Evolutionary conservation across 2,329 filamentous ascomycete genomes (phyloP).

Genomic region (Cordyceps cicadae): DNA sequence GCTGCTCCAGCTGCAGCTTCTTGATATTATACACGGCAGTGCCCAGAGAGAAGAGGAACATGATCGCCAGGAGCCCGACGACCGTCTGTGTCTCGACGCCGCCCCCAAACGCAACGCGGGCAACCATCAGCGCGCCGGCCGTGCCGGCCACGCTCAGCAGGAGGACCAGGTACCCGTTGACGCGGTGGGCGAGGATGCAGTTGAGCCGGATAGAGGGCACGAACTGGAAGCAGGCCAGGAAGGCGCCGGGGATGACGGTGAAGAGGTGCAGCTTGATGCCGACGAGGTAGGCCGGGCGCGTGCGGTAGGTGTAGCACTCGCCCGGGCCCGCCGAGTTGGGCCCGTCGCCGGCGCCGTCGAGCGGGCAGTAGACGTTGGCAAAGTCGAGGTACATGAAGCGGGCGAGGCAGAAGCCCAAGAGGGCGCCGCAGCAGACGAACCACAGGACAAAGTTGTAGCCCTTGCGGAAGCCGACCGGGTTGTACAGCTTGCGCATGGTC

Average conservation of each 20-base stretch:
- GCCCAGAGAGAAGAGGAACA: slow-evolving; percentile 32
- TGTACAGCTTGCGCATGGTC: slow-evolving; percentile 14
- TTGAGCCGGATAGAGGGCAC: slow-evolving; percentile 37
- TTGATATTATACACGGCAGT: slow-evolving; percentile 49
- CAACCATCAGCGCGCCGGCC: slow-evolving; percentile 43
- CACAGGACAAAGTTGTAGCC: slow-evolving; percentile 17
- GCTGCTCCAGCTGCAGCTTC: slow-evolving; percentile 50
- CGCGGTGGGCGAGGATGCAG: slow-evolving; percentile 44
- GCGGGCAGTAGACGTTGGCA: slow-evolving; percentile 24
- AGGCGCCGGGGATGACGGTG: slow-evolving; percentile 31
- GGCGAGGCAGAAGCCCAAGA: slow-evolving; percentile 38
- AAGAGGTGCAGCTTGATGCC: slow-evolving; percentile 38
- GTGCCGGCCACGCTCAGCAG: slow-evolving; percentile 37
- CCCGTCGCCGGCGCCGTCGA: background rate
- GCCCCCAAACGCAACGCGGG: slow-evolving; percentile 23
- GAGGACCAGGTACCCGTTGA: slow-evolving; percentile 48
- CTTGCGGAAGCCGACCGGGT: slow-evolving; percentile 16
- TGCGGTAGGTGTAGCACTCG: slow-evolving; percentile 31
- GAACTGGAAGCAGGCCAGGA: slow-evolving; percentile 39
- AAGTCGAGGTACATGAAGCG: slow-evolving; percentile 40
- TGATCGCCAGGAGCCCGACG: slow-evolving; percentile 34
- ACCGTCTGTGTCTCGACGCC: slow-evolving; percentile 36
- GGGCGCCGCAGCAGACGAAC: slow-evolving; percentile 31
- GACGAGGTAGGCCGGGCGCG: slow-evolving; percentile 20
- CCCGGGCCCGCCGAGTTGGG: slow-evolving; percentile 21